phyloP scores from a whole-genome alignment of 2,329 filamentous ascomycete genomes.

The Curvularia sp. region DNA sequence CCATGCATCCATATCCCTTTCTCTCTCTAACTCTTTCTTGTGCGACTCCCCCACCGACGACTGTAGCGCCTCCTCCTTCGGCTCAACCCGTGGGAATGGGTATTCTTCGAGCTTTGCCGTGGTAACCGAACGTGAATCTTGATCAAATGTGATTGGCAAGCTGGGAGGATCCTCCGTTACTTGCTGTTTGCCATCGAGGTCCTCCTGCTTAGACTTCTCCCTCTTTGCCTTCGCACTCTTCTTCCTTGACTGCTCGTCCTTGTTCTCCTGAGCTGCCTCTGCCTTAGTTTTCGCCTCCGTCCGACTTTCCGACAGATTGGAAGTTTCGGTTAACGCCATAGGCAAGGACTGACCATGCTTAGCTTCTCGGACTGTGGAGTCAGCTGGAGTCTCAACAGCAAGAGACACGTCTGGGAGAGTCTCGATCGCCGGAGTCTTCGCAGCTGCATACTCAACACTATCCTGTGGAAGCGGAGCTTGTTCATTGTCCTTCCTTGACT shows the following conservation, averaged over 20 bases:
- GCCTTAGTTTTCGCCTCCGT: neutral
- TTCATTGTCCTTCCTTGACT: slow-evolving; percentile 42
- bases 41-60: slow-evolving; percentile 5
- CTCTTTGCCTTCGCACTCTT: slow-evolving; percentile 52
- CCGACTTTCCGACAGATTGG: neutral
- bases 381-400: slow-evolving; percentile 43
- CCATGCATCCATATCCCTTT: slow-evolving; percentile 35
- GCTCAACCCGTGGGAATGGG: slow-evolving; percentile 36
- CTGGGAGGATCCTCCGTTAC: slow-evolving; percentile 9
- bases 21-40: slow-evolving; percentile 28
- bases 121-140: slow-evolving; percentile 21
- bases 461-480: slow-evolving; percentile 36
- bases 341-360: slow-evolving; percentile 22
- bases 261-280: slow-evolving; percentile 12
- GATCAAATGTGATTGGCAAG: slow-evolving; percentile 28
- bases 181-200: slow-evolving; percentile 11
- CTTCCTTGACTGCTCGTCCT: slow-evolving; percentile 29
- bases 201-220: slow-evolving; percentile 20
- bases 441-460: slow-evolving; percentile 38
- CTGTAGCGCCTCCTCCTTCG: slow-evolving; percentile 8
- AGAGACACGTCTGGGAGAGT: slow-evolving; percentile 41
- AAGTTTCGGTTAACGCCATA: slow-evolving; percentile 6
- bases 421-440: slow-evolving; percentile 45
- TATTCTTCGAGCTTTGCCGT: slow-evolving; percentile 33
- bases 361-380: slow-evolving; percentile 30